Conservation (phyloP, 306 rosid genomes). For the Trifolium pratense region DNA sequence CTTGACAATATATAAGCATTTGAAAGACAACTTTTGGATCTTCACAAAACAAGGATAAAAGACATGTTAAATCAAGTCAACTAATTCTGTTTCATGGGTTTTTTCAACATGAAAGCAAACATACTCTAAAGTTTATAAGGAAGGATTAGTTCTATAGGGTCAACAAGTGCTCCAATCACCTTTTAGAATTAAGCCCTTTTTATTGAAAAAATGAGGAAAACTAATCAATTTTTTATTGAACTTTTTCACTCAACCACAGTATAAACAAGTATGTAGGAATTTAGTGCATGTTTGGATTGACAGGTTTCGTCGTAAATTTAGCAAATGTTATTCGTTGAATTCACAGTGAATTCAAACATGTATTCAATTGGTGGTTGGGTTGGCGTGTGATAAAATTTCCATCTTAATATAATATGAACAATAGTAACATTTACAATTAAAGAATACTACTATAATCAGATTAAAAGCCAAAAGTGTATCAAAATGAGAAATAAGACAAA, state of each 20-base stretch:
- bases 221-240: no score
- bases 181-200: not conserved
- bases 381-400: not conserved
- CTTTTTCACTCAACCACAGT: no score
- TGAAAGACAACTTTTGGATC: not conserved
- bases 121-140: no score
- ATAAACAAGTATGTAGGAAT: no score
- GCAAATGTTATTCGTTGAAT: not conserved
- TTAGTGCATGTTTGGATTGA: no score
- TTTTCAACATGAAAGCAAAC: no score
- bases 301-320: no score
- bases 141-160: not conserved
- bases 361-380: not conserved
- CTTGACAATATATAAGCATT: not conserved
- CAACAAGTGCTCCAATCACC: not conserved
- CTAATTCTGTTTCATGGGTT: not conserved
- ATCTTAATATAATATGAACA: not conserved
- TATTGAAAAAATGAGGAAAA: no score
- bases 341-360: not conserved
- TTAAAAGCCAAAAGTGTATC: constrained; percentile 1
- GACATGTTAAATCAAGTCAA: not conserved
- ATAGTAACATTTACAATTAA: not conserved
- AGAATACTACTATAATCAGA: constrained; percentile 2
- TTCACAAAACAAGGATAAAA: no score
- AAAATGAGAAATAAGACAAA: constrained; percentile 30